Evolutionary conservation across 345 rosid species (phyloP).

Genomic region (Aquilaria sinensis): DNA sequence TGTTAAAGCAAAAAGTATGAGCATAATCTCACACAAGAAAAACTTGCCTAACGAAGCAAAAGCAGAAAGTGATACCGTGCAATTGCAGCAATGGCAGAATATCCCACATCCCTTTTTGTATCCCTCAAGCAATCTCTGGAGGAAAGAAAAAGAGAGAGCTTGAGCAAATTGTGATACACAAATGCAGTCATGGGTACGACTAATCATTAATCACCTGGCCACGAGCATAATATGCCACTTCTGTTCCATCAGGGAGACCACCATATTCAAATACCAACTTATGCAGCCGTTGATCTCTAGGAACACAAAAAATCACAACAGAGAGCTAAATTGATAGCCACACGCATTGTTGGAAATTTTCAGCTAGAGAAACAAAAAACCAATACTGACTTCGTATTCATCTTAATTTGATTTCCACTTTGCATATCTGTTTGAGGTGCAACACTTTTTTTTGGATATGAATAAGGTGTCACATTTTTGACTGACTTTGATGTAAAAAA

Average conservation of each 20-base stretch:
- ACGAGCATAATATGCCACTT: conserved; percentile 84
- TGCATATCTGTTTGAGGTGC: neutral
- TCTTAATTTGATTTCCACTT: conserved; percentile 16
- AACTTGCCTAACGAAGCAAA: conserved; percentile 10
- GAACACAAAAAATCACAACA: conserved; percentile 9
- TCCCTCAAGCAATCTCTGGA: conserved; percentile 88
- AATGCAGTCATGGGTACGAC: conserved; percentile 4
- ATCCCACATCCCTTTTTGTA: conserved; percentile 83
- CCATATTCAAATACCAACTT: conserved; percentile 77
- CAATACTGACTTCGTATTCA: conserved; percentile 33
- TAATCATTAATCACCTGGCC: conserved; percentile 59
- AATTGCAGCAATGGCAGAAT: conserved; percentile 82
- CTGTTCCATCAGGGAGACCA: conserved; percentile 96
- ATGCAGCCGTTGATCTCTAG: conserved; percentile 82
- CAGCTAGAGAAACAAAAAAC: conserved; percentile 14
- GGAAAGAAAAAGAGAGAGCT: conserved; percentile 26
- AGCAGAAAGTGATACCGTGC: conserved; percentile 53
- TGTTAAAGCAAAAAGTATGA: conserved; percentile 15
- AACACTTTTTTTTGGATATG: conserved; percentile 8
- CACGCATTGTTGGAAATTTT: conserved; percentile 12
- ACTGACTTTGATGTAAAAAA: conserved; percentile 7
- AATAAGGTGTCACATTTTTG: conserved; percentile 8
- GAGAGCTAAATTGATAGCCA: conserved; percentile 11
- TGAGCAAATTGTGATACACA: conserved; percentile 19
- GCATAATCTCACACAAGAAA: conserved; percentile 12